These are phyloP conservation scores for Didymella pomorum DNA, from an alignment of 2,329 filamentous ascomycete genomes.

Conservation along the genomic window DNA sequence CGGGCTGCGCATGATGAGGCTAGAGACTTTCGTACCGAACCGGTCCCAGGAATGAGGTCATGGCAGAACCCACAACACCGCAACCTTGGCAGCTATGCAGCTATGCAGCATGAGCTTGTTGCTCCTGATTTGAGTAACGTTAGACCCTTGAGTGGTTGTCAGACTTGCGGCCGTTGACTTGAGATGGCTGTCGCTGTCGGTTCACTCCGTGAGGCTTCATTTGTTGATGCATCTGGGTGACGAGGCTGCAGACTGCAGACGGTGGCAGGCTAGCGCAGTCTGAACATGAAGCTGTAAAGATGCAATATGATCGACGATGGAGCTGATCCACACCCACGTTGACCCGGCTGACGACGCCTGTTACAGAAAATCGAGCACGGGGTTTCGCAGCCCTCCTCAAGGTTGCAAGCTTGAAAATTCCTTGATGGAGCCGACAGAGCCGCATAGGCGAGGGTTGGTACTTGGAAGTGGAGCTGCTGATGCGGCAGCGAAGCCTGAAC, in stretches of 20 bases:
- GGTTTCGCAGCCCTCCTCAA: slow-evolving; percentile 9
- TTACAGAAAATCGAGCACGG: slow-evolving; percentile 11
- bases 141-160: background rate
- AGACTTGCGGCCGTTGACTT: background rate
- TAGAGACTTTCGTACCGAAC: background rate
- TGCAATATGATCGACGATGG: slow-evolving; percentile 14
- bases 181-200: background rate
- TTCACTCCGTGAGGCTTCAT: background rate
- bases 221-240: background rate
- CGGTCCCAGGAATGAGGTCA: slow-evolving; percentile 1
- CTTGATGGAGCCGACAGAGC: slow-evolving; percentile 10
- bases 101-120: slow-evolving; percentile 15
- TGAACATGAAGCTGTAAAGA: slow-evolving; percentile 12
- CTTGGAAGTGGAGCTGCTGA: slow-evolving; percentile 16
- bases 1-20: slow-evolving; percentile 1
- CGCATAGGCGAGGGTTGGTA: slow-evolving; percentile 4
- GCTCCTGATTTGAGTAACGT: slow-evolving; percentile 4
- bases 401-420: slow-evolving; percentile 2
- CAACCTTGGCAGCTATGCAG: slow-evolving; percentile 17
- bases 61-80: background rate
- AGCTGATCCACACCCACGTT: slow-evolving; percentile 14
- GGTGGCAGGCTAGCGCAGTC: slow-evolving; percentile 1
- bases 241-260: background rate
- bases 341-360: slow-evolving; percentile 19
- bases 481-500: background rate